Percentiles rank a stretch among this genome's conserved stretches.
Evolutionary conservation across 1,139 yeast species (phyloP).

Genomic region (Saccharomyces hybrid): DNA sequence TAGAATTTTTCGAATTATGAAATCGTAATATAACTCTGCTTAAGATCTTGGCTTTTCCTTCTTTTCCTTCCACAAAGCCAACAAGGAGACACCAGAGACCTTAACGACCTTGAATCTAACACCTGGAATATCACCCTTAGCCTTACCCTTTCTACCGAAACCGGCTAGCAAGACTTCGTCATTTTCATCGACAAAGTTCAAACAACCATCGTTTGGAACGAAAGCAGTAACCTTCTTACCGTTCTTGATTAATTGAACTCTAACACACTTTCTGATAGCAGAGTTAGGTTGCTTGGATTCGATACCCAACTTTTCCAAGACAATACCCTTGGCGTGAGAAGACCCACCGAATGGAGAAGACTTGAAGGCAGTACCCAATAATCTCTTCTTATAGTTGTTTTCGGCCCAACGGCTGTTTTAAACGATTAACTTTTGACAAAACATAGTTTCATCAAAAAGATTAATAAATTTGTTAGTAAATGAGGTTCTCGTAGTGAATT

Average conservation of each 20-base stretch:
- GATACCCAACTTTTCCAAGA: constrained; percentile 97
- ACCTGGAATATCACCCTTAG: constrained; percentile 99
- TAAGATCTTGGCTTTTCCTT: constrained; percentile 99
- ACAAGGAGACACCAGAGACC: constrained; percentile 99
- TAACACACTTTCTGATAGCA: constrained; percentile 99
- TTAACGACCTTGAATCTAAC: constrained; percentile 99
- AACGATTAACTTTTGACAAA: constrained; percentile 15
- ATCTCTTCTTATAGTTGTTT: constrained; percentile 94
- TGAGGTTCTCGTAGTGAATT: not conserved
- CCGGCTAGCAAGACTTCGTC: constrained; percentile 99
- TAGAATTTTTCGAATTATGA: not conserved
- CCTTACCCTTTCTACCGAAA: constrained; percentile 99
- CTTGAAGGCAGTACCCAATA: constrained; percentile 98
- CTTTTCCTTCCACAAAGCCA: constrained; percentile 99
- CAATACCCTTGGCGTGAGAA: constrained; percentile 99
- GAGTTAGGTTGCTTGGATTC: constrained; percentile 99
- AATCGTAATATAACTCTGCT: constrained; percentile 22
- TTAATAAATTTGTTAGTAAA: not conserved
- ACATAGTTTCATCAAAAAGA: constrained; percentile 1
- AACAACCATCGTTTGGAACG: constrained; percentile 99
- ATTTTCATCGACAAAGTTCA: constrained; percentile 98
- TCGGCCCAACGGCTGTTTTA: constrained; percentile 89
- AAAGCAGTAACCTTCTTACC: constrained; percentile 99
- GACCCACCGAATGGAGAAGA: constrained; percentile 99
- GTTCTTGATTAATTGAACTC: constrained; percentile 99